Base-by-base conservation (phyloP, 2,329 filamentous ascomycete species). In the Aspergillus costaricaensis region DNA sequence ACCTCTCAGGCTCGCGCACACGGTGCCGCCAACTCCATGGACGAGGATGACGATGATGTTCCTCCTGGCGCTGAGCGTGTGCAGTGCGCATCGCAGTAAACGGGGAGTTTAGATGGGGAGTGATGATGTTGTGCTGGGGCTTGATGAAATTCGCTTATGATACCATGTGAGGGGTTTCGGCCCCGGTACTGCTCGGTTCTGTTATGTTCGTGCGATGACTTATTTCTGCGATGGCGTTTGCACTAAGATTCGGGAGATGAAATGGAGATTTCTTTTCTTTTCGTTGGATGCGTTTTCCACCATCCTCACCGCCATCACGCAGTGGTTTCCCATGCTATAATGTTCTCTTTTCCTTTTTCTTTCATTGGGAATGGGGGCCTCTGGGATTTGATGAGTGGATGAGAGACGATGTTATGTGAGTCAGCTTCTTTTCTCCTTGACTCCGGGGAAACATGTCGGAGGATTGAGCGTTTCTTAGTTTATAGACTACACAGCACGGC, bases 11-110 rank as follows among this genome's bases (percentile, higher is more conserved):
- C 85, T 57, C 84, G 89, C 67, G 90, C 89, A 48, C 89, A 90
- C 66, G 88, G 87, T 61, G 87, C 86, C 65, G 81, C 82, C 21
- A 82, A 49, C 80, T 78, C 57, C 76, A 87, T 87, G 82, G 89
- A 91, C 1, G 90, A 93, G 43, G 91, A 93, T 12, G 91, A 93
- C 7, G 80, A 82, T 10, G 81, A 83, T 59, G 74, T 80, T 60
- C 80, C 79, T 57, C 73, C 74, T 50, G 80, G 80, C 57, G 79
- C 78, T 50, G 81, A 83, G 74, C 74, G 81, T 54, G 77, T 83
- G 70, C 81, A 83, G 69, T 83, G 81, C 66, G 81, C 81, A 58
- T 82, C 80, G 32, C 81, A 83, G 76, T 83, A 80, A 77, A 69
- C 64, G 57, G 63, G 60, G 59, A 62, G 58, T 55, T 57, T 60